Evolutionary conservation across 768 basidiomycete species (phyloP).

Genomic region (Mycena venus): DNA sequence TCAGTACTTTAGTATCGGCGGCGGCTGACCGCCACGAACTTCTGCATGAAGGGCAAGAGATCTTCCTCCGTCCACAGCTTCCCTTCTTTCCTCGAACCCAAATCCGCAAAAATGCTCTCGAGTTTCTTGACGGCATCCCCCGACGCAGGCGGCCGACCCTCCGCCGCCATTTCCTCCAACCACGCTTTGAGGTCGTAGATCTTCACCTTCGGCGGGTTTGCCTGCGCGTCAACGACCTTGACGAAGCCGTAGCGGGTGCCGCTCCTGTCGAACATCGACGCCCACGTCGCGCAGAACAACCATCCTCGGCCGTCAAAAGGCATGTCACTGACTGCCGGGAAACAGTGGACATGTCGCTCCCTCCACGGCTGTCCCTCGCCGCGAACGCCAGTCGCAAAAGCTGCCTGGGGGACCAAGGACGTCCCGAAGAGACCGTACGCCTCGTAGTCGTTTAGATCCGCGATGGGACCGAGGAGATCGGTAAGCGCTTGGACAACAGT

Average conservation of each 20-base stretch:
- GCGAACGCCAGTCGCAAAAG: slow-evolving; percentile 32
- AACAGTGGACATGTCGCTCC: slow-evolving; percentile 31
- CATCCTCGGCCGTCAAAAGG: slow-evolving; percentile 31
- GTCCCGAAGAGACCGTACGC: neutral
- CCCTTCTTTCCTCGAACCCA: neutral
- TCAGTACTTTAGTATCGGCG: neutral
- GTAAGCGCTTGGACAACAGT: slow-evolving; percentile 40
- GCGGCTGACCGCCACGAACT: neutral
- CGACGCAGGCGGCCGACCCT: slow-evolving; percentile 38
- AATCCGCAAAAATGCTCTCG: slow-evolving; percentile 14
- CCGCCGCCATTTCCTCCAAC: slow-evolving; percentile 37
- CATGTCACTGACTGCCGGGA: slow-evolving; percentile 4
- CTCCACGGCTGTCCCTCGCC: slow-evolving; percentile 32
- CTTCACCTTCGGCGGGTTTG: slow-evolving; percentile 6
- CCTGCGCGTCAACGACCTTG: neutral
- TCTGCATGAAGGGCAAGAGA: neutral
- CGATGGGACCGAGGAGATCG: slow-evolving; percentile 19
- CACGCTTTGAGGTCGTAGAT: slow-evolving; percentile 34
- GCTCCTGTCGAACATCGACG: neutral
- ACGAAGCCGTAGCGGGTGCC: slow-evolving; percentile 3
- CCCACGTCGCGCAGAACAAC: slow-evolving; percentile 32
- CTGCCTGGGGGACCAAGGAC: slow-evolving; percentile 27
- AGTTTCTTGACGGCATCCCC: slow-evolving; percentile 33
- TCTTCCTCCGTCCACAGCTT: slow-evolving; percentile 14
- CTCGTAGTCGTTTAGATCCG: neutral